Percentiles rank a stretch among this genome's conserved stretches.
phyloP scores from a whole-genome alignment of 2,329 filamentous ascomycete species.

The Penicillium capsulatum region DNA sequence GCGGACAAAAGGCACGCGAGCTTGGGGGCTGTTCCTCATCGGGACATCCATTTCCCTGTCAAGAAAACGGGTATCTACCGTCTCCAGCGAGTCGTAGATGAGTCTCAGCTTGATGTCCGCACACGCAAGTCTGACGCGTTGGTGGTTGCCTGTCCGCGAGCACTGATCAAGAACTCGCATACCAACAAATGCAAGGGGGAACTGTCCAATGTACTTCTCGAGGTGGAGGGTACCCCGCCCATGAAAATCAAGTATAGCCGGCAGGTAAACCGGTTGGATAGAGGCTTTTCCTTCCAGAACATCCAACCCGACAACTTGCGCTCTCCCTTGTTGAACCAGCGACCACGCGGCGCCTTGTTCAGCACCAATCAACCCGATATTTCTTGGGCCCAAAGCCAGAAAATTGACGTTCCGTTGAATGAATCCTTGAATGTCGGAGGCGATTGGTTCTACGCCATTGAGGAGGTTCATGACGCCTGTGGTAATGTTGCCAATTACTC shows the following conservation, averaged over 20 bases:
- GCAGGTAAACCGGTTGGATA: constrained; percentile 75
- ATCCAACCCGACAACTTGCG: constrained; percentile 82
- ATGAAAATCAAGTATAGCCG: constrained; percentile 90
- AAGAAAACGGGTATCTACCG: constrained; percentile 87
- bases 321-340: constrained; percentile 67
- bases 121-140: constrained; percentile 71
- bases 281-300: constrained; percentile 85
- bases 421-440: constrained; percentile 79
- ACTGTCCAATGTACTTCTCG: constrained; percentile 75
- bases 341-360: constrained; percentile 56
- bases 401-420: constrained; percentile 76
- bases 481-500: constrained; percentile 79
- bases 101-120: constrained; percentile 90
- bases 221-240: constrained; percentile 83
- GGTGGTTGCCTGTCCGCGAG: constrained; percentile 80
- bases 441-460: constrained; percentile 82
- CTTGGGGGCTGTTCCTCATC: constrained; percentile 51
- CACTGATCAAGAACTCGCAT: constrained; percentile 62
- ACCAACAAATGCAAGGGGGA: constrained; percentile 77
- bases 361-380: constrained; percentile 51
- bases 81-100: constrained; percentile 78
- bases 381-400: constrained; percentile 74
- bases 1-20: constrained; percentile 56
- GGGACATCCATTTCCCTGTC: constrained; percentile 67
- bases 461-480: constrained; percentile 86